Conservation (phyloP, 768 basidiomycete species). For the Xerocomellus chrysenteron region DNA sequence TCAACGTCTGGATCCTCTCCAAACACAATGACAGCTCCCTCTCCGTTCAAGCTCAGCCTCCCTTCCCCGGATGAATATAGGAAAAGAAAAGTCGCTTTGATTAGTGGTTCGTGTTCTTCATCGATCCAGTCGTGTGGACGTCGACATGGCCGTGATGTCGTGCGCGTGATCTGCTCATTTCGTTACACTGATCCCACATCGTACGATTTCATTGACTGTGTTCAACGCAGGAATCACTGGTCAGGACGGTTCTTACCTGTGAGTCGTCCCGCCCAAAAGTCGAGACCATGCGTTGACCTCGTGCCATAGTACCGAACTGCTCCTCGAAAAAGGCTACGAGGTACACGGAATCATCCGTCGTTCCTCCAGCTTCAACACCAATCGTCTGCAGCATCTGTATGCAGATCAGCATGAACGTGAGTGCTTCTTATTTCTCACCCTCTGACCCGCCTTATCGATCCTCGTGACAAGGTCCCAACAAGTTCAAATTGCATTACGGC, state of each 20-base stretch:
- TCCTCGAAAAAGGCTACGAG: conserved; percentile 85
- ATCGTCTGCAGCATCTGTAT: conserved; percentile 90
- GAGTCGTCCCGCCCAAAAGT: conserved; percentile 31
- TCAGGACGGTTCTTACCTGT: conserved; percentile 96
- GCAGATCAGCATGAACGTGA: conserved; percentile 89
- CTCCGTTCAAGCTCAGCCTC: conserved; percentile 50
- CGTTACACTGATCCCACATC: background rate
- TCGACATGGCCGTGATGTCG: background rate
- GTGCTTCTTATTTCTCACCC: conserved; percentile 24
- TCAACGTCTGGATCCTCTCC: background rate
- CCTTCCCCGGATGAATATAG: conserved; percentile 80
- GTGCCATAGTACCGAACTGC: conserved; percentile 66
- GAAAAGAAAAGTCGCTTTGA: conserved; percentile 90
- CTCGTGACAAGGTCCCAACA: conserved; percentile 54
- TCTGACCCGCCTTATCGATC: conserved; percentile 1
- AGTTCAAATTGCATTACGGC: conserved; percentile 86
- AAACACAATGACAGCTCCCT: conserved; percentile 17
- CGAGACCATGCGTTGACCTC: conserved; percentile 5
- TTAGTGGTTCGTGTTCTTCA: conserved; percentile 62
- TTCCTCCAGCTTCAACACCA: conserved; percentile 97
- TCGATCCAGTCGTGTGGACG: conserved; percentile 4
- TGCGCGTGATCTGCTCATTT: background rate
- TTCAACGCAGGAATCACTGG: conserved; percentile 79
- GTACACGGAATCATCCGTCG: conserved; percentile 96
- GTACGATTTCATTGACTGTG: conserved; percentile 7